Conservation (phyloP, 257 asterid species). For the Lantana camara region DNA sequence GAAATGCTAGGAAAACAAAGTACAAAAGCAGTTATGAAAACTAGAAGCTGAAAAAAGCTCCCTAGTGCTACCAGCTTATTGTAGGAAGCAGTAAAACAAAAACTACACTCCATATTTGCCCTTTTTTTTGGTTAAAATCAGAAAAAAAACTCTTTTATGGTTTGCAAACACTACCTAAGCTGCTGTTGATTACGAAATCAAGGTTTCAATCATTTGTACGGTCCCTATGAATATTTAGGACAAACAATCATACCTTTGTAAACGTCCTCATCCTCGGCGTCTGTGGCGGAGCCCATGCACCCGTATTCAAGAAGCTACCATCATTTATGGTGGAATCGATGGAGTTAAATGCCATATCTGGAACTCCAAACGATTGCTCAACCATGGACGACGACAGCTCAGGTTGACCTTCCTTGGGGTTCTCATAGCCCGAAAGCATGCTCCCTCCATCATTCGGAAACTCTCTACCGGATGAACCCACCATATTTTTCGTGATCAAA, state of each 20-base stretch:
- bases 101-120: too few species aligned
- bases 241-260: constrained; percentile 65
- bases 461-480: constrained; percentile 56
- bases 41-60: too few species aligned
- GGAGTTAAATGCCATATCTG: constrained; percentile 83
- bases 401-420: constrained; percentile 75
- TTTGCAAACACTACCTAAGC: too few species aligned
- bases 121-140: too few species aligned
- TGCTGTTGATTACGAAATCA: too few species aligned
- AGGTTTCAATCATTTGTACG: not conserved
- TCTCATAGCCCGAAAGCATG: constrained; percentile 62
- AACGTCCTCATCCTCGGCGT: constrained; percentile 80
- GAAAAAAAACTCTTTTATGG: too few species aligned
- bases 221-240: not conserved
- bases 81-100: too few species aligned
- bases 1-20: too few species aligned
- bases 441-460: constrained; percentile 61
- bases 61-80: too few species aligned
- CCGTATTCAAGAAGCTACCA: constrained; percentile 67
- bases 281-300: constrained; percentile 85
- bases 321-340: constrained; percentile 79
- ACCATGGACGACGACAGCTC: constrained; percentile 91
- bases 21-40: too few species aligned
- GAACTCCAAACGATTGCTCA: constrained; percentile 94
- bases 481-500: constrained; percentile 54